phyloP scores from a whole-genome alignment of 1,284 basidiomycete species.

The Irpex sp. region DNA sequence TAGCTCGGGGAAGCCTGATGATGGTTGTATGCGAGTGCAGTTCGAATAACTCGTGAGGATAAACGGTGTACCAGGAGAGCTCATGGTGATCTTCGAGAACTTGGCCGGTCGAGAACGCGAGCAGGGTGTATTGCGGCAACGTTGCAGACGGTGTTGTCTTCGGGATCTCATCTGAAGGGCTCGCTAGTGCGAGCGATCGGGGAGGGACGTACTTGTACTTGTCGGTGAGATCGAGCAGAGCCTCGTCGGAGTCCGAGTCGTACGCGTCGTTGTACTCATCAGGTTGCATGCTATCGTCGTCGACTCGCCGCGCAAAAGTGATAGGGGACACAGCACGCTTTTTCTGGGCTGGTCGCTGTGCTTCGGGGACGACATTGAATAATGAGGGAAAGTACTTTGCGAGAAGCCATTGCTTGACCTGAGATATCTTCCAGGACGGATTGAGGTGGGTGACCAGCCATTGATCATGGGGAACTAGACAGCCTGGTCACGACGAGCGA shows the following conservation, averaged over 20 bases:
- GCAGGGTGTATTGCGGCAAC: slow-evolving; percentile 38
- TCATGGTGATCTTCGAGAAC: slow-evolving; percentile 61
- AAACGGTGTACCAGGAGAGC: slow-evolving; percentile 52
- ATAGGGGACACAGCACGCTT: slow-evolving; percentile 54
- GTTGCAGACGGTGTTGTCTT: slow-evolving; percentile 7
- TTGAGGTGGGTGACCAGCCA: slow-evolving; percentile 68
- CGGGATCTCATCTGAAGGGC: slow-evolving; percentile 1
- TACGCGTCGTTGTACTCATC: slow-evolving; percentile 16
- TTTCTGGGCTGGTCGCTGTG: slow-evolving; percentile 27
- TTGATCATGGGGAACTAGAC: slow-evolving; percentile 62
- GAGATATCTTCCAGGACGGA: slow-evolving; percentile 50
- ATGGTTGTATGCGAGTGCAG: slow-evolving; percentile 39
- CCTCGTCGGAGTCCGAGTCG: slow-evolving; percentile 20
- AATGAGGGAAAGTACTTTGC: slow-evolving; percentile 45
- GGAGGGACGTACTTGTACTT: slow-evolving; percentile 6
- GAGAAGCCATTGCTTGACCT: slow-evolving; percentile 60
- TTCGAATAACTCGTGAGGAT: slow-evolving; percentile 63
- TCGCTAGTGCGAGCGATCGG: background rate
- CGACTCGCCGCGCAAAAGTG: slow-evolving; percentile 42
- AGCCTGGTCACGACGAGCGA: slow-evolving; percentile 4
- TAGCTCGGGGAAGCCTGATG: slow-evolving; percentile 39
- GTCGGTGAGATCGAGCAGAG: slow-evolving; percentile 15
- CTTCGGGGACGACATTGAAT: slow-evolving; percentile 23
- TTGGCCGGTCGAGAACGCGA: slow-evolving; percentile 64
- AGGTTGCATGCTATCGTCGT: slow-evolving; percentile 19